Percentiles rank a stretch among this genome's conserved stretches.
Evolutionary conservation across 495 filamentous ascomycete species (phyloP).

Genomic region (Tuber umbilicatum): DNA sequence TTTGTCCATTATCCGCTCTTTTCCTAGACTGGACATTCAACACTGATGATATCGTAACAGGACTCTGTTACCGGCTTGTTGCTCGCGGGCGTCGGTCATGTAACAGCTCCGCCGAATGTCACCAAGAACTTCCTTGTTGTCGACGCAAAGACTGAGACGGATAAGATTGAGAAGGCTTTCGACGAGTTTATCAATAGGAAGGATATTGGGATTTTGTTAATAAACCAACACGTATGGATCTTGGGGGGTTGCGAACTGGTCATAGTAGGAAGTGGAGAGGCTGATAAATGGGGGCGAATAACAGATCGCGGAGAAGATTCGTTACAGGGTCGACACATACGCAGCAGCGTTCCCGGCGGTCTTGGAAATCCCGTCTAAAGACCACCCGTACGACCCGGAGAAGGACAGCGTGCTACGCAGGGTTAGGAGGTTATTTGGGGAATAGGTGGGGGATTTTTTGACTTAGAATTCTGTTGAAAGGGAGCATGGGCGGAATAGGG

Average conservation of each 20-base stretch:
- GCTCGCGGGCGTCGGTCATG: slow-evolving; percentile 87
- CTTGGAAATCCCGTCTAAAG: slow-evolving; percentile 97
- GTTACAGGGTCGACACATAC: slow-evolving; percentile 67
- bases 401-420: slow-evolving; percentile 95
- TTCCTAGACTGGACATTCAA: not conserved
- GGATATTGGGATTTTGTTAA: slow-evolving; percentile 91
- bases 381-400: slow-evolving; percentile 97
- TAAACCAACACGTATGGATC: slow-evolving; percentile 87
- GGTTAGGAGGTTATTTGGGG: slow-evolving; percentile 85
- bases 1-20: slow-evolving; percentile 7
- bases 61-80: slow-evolving; percentile 93
- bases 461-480: not conserved
- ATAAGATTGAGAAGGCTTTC: slow-evolving; percentile 85
- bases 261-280: not conserved
- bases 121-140: slow-evolving; percentile 98
- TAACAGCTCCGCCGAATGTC: slow-evolving; percentile 69
- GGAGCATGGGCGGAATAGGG: slow-evolving; percentile 1
- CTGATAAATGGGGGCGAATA: slow-evolving; percentile 10
- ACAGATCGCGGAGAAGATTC: slow-evolving; percentile 88
- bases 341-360: slow-evolving; percentile 67
- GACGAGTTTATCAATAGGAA: slow-evolving; percentile 79
- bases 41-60: slow-evolving; percentile 42
- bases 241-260: not conserved
- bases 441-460: slow-evolving; percentile 48
- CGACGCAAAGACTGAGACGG: slow-evolving; percentile 79